Percentiles rank a stretch among this genome's conserved stretches.
phyloP scores from a whole-genome alignment of 306 rosid genomes.

The Ochetophila trinervis region DNA sequence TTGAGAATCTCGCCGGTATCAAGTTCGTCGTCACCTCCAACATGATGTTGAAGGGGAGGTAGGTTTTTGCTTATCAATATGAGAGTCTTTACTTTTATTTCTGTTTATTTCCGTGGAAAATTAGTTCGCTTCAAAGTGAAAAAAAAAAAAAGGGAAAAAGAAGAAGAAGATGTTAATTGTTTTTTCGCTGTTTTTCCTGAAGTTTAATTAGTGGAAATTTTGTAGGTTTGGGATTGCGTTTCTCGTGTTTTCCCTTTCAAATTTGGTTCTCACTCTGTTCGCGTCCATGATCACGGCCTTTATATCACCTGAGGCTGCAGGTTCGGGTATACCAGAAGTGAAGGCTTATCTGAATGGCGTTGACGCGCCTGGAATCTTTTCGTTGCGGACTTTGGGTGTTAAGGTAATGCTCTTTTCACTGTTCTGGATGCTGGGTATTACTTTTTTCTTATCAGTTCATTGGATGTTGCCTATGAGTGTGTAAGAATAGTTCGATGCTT shows the following conservation, averaged over 20 bases:
- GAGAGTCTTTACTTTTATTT: neutral
- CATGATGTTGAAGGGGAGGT: constrained; percentile 81
- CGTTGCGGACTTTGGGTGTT: constrained; percentile 56
- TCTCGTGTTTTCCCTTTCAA: constrained; percentile 55
- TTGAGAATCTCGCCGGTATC: constrained; percentile 87
- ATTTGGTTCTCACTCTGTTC: constrained; percentile 70
- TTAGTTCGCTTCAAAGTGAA: no score
- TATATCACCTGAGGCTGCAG: constrained; percentile 79
- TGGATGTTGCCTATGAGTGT: neutral
- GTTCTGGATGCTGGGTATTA: neutral
- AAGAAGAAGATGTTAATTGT: no score
- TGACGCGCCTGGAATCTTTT: constrained; percentile 79
- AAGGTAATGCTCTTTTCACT: constrained; percentile 43
- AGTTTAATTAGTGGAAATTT: constrained; percentile 1
- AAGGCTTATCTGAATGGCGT: constrained; percentile 95
- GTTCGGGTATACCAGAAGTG: constrained; percentile 97
- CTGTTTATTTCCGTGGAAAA: constrained; percentile 4
- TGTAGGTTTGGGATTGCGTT: constrained; percentile 72
- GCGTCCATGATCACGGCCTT: constrained; percentile 61
- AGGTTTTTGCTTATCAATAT: neutral
- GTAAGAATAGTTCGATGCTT: neutral
- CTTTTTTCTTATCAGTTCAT: neutral
- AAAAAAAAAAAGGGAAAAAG: no score
- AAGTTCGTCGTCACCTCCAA: constrained; percentile 88
- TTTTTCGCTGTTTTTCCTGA: neutral